phyloP scores from a whole-genome alignment of 768 basidiomycete species.

The Tricholoma flavovirens region DNA sequence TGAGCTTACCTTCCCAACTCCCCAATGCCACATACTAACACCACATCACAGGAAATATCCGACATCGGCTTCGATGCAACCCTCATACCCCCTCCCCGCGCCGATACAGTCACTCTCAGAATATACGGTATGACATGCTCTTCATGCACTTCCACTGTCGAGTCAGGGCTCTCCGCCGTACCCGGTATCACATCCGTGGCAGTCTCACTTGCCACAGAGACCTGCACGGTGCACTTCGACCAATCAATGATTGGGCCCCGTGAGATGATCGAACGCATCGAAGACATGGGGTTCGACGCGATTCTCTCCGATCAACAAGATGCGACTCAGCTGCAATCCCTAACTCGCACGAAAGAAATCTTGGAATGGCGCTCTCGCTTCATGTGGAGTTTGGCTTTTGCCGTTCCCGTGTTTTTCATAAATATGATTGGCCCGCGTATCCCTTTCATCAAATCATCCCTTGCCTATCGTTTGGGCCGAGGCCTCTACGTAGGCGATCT shows the following conservation, averaged over 20 bases:
- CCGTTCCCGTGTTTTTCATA: conserved; percentile 91
- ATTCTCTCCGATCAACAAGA: conserved; percentile 78
- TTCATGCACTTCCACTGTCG: conserved; percentile 73
- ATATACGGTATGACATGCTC: conserved; percentile 92
- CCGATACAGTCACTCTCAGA: conserved; percentile 67
- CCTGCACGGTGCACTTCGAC: conserved; percentile 73
- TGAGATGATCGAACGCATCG: conserved; percentile 84
- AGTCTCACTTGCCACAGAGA: conserved; percentile 72
- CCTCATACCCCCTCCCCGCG: conserved; percentile 56
- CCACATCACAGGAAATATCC: conserved; percentile 68
- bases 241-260: conserved; percentile 66
- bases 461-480: conserved; percentile 45
- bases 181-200: conserved; percentile 72
- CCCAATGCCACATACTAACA: conserved; percentile 2
- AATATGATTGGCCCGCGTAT: conserved; percentile 78
- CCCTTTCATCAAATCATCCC: conserved; percentile 48
- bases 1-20: conserved; percentile 30
- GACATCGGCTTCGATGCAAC: conserved; percentile 92
- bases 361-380: conserved; percentile 84
- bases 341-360: conserved; percentile 87
- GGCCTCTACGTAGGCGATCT: conserved; percentile 82
- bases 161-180: conserved; percentile 56
- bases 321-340: conserved; percentile 77
- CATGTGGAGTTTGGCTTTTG: conserved; percentile 68
- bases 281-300: conserved; percentile 88